Percentiles rank a stretch among this genome's conserved stretches.
phyloP scores from a whole-genome alignment of 2,329 filamentous ascomycete species.

The Onygena corvina region DNA sequence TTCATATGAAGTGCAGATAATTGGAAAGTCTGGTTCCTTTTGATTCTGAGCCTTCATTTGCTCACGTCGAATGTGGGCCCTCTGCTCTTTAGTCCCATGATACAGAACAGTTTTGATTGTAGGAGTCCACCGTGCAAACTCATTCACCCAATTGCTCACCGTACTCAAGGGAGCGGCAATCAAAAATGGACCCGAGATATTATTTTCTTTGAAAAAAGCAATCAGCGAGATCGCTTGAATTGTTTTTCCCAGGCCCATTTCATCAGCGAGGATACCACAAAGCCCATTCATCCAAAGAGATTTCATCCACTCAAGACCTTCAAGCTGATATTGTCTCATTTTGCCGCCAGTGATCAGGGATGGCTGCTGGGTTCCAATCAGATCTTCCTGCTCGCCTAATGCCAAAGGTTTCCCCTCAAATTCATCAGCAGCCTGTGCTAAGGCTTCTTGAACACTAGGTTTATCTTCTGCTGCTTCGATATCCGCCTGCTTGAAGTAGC shows the following conservation, averaged over 20 bases:
- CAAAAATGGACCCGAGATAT: constrained; percentile 77
- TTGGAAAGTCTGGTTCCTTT: constrained; percentile 61
- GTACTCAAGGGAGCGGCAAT: constrained; percentile 87
- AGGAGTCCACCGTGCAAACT: constrained; percentile 84
- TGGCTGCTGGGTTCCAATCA: constrained; percentile 75
- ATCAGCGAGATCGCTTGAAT: constrained; percentile 82
- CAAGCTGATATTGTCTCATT: constrained; percentile 89
- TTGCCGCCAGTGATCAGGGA: constrained; percentile 71
- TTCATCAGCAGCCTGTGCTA: constrained; percentile 47
- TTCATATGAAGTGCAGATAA: constrained; percentile 91
- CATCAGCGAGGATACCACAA: constrained; percentile 82
- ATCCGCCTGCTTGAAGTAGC: constrained; percentile 50
- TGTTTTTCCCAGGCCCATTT: constrained; percentile 91
- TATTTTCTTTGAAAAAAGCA: constrained; percentile 75
- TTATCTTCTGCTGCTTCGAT: constrained; percentile 43
- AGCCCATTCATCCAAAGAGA: constrained; percentile 77
- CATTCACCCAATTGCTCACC: constrained; percentile 88
- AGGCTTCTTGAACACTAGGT: constrained; percentile 44
- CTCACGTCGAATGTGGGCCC: constrained; percentile 63
- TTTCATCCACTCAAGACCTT: constrained; percentile 86
- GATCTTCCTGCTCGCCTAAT: constrained; percentile 49
- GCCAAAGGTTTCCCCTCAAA: constrained; percentile 48
- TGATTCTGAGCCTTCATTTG: constrained; percentile 56
- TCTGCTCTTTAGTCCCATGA: constrained; percentile 67
- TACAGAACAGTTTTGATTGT: constrained; percentile 81